phyloP scores from a whole-genome alignment of 179 eudicot species.

The Vitellaria paradoxa region DNA sequence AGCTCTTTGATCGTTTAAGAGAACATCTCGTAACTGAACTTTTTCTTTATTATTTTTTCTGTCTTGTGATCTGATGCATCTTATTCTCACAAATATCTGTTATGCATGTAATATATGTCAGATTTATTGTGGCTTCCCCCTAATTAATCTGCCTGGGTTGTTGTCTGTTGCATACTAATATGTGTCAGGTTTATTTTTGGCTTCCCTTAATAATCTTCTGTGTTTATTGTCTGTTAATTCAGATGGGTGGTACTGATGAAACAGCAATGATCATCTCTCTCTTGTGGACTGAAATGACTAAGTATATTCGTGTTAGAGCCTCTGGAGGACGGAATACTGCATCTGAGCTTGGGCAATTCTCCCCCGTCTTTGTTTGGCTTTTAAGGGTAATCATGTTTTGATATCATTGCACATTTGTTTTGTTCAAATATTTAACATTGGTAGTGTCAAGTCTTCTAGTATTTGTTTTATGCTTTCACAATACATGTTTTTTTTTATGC shows the following conservation, averaged over 20 bases:
- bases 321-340: slow-evolving; percentile 82
- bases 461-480: background rate
- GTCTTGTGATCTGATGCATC: background rate
- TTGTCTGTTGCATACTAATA: slow-evolving; percentile 4
- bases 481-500: background rate
- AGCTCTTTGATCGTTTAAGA: background rate
- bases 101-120: background rate
- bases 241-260: slow-evolving; percentile 99
- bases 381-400: slow-evolving; percentile 63
- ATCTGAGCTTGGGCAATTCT: slow-evolving; percentile 94
- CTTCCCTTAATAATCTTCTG: background rate
- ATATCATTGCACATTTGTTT: background rate
- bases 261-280: slow-evolving; percentile 94
- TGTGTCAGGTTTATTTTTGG: background rate
- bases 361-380: slow-evolving; percentile 98
- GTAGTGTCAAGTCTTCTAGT: background rate
- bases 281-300: slow-evolving; percentile 98
- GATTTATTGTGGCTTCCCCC: background rate
- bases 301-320: slow-evolving; percentile 94
- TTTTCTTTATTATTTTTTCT: background rate
- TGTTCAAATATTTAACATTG: background rate
- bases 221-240: slow-evolving; percentile 17
- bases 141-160: background rate
- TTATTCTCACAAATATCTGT: background rate
- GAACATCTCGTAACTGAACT: background rate